Base-by-base conservation (phyloP, 2,329 filamentous ascomycete genomes). In the Cercospora sojina region DNA sequence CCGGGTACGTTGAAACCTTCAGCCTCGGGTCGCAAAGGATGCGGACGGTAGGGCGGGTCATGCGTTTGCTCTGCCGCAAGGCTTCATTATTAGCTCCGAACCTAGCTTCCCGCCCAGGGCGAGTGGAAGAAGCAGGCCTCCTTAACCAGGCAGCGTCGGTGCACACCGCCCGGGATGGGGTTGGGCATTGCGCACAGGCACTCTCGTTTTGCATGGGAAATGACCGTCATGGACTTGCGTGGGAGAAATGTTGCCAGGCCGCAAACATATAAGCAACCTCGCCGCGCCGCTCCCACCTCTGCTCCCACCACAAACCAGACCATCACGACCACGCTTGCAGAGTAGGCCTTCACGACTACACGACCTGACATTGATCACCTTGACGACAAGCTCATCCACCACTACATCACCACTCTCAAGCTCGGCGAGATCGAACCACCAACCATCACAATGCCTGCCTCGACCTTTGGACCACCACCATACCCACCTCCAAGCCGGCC, bases 401-500 rank as follows among this genome's bases (percentile, higher is more conserved):
- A 20, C 10, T 29, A 20, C 10, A 53, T 13, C 16, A 60, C 16
- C 18, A 20, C 20, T n/a, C 29, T 47, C 58, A 60, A 20, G 4
- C 10, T 23, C 43, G 20, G 20, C 43, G 10, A 56, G 51, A 32
- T 23, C 58, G 41, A 49, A 31, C 51, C 25, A 64, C 43, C 51
- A 13, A 16, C 49, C 29, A 55, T 41, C 71, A 78, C 76, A 75
- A 81, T 78, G 76, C 75, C 76, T 74, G 70, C 71, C 65, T 74
- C 80, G 65, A 81, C 79, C 74, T 79, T 82, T 53, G 80, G 80
- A 67, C 81, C 81, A 32, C 82, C 80, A 77, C 81, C 81, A 47
- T 80, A 81, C 64, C 81, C 81, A 69, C 80, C 81, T 74, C 81
- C 81, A 69, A 82, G 79, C 63, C 77, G 81, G 64, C 81, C 81